Evolutionary conservation across 495 filamentous ascomycete species (phyloP), one percentile per base, ranked within the genome.

Genomic region (Penicillium cinerascens): DNA sequence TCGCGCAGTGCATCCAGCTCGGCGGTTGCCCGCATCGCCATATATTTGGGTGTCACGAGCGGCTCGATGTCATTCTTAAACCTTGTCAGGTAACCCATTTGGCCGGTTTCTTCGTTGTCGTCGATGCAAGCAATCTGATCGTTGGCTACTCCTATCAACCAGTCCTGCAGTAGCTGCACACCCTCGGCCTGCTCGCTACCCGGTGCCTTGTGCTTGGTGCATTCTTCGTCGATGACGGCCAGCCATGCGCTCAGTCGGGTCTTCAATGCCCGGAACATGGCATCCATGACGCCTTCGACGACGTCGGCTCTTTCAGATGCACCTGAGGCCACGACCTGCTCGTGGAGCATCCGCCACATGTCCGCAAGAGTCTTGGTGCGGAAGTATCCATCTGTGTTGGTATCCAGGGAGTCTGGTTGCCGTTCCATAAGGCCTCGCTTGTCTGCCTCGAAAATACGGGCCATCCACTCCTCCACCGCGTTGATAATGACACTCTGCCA

Each of bases 121-220:
- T 96, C 92, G 63, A 97, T 97, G 70, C 90, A 95, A 47, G 89
- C 89, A 59, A 99, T 97, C 66, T 99, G 93, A 69, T 99, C 93
- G 70, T 97, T 99, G 52, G 93, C 93, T 44, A 95, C 87, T n/a
- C 92, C 91, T 20, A 97, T 81, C 39, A 97, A 82, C 88, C 91
- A 97, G 68, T 96, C 91, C 71, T 96, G 90, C 27, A 96, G 69
- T 8, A 83, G 68, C 61, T 89, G 86, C 44, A 95, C 79, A 5
- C 88, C 88, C 53, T 97, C 95, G 17, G 77, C 68, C 45, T 88
- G 85, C 10, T 84, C 77, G 8, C 72, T 68, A 39, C 72, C 76
- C 22, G 80, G 78, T 7, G 68, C 65, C 54, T 82, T 80, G 64
- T 89, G 90, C 58, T 82, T 88, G 29, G 76, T 73, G 17, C 84